Base-by-base conservation (phyloP, 805 yeast species). In the Sugiyamaella chiloensis region DNA sequence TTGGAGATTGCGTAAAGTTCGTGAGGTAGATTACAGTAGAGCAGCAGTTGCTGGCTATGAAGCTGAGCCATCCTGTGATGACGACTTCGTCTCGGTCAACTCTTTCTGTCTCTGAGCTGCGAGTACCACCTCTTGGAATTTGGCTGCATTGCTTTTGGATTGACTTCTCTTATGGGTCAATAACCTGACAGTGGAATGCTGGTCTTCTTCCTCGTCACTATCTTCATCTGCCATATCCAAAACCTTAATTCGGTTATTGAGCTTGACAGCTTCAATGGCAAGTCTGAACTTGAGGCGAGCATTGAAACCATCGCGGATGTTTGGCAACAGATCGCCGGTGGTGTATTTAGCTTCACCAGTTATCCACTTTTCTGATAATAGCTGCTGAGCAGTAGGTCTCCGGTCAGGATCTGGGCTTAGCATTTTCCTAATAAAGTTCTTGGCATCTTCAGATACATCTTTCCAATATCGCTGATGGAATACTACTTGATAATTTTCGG, bases 381-480 rank as follows among this genome's bases (percentile, higher is more conserved):
- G 67, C 53, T 84, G 76, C 1, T 68, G 59, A 0, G 88, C 85
- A 1, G 91, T 81, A 2, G 88, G 84, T 57, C 97, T 74, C 43
- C 75, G 68, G 2, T 68, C 70, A 4, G 90, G 90, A 58, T 86
- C 77, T 34, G 80, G 74, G 49, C 81, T 83, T 44, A 91, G 72
- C 47, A 89, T 83, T 58, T 77, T 73, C 49, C 80, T 68, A 47
- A 91, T 87, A 57, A 91, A 88, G 29, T 79, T 71, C 55, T 87
- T 82, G 5, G 98, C 98, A 41, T 82, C 89, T 37, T 74, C 74
- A 11, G 93, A 82, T 17, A 93, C 83, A 47, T 79, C 76, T 50
- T 74, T 74, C 98, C 98, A 93, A 70, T 89, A 88, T 52, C 81
- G 85, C 24, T 80, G 79, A 63, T 89, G 96, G 71, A 91, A 91